These are phyloP conservation scores for Nicotiana obtusifolia DNA, from an alignment of 257 asterid genomes.

Conservation along the genomic window DNA sequence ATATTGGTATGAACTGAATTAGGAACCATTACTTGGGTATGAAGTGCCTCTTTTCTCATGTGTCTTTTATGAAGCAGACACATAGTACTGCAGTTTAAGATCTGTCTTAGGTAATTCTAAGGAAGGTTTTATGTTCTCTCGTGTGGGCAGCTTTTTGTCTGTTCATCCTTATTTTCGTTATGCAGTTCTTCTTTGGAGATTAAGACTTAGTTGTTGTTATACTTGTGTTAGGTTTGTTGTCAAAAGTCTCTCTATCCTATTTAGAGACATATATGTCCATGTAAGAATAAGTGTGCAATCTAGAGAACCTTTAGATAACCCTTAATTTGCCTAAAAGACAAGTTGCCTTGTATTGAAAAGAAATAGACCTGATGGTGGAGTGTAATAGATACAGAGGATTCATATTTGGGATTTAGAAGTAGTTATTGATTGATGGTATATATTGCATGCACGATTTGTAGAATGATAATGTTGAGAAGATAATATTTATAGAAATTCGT, in stretches of 20 bases:
- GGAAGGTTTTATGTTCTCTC: not conserved
- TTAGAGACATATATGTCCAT: not conserved
- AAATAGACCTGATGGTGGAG: not conserved
- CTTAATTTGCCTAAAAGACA: not conserved
- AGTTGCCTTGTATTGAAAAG: not conserved
- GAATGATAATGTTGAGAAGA: not conserved
- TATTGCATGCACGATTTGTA: not conserved
- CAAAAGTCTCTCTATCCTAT: not conserved
- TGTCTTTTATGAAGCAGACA: not conserved
- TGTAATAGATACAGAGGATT: not conserved
- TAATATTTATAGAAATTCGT: not conserved
- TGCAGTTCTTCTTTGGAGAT: not conserved
- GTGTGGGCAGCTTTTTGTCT: not conserved
- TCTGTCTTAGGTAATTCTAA: not conserved
- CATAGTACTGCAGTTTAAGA: not conserved
- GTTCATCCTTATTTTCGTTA: not conserved
- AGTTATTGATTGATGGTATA: constrained; percentile 1
- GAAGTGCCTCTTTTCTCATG: not conserved
- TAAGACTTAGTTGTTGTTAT: not conserved
- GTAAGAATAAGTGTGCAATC: not conserved
- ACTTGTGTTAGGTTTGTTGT: not conserved
- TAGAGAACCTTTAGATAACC: not conserved
- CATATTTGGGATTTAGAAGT: not conserved
- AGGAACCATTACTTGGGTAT: not conserved
- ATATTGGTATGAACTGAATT: not conserved